Evolutionary conservation across 1,284 basidiomycete genomes (phyloP).

Genomic region (Papiliotrema fonsecae): DNA sequence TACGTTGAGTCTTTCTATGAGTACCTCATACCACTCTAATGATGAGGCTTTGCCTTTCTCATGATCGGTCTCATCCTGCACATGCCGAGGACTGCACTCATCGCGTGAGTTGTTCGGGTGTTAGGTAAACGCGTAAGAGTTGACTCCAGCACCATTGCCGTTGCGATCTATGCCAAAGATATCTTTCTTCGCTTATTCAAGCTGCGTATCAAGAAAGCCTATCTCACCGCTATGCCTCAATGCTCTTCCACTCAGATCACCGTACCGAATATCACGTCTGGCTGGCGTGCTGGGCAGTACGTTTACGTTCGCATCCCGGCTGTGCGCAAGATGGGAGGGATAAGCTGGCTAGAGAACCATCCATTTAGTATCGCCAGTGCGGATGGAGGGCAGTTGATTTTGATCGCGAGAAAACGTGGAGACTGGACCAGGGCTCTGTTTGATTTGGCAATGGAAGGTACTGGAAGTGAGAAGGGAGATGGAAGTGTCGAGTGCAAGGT

Average conservation of each 20-base stretch:
- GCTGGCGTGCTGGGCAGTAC: slow-evolving; percentile 1
- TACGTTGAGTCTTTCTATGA: neutral
- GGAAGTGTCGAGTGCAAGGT: neutral
- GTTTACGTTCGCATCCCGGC: neutral
- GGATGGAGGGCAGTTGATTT: neutral
- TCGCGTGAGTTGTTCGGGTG: neutral
- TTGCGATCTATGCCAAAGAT: neutral
- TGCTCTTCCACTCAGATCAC: neutral
- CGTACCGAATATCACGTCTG: neutral
- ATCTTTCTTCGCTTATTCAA: slow-evolving; percentile 2
- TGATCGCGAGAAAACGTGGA: neutral
- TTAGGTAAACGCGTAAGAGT: neutral
- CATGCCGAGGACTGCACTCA: neutral
- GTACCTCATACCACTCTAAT: neutral
- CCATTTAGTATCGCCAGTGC: slow-evolving; percentile 1
- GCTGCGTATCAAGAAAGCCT: neutral
- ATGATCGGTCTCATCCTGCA: neutral
- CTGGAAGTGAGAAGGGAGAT: neutral
- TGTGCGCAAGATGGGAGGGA: neutral
- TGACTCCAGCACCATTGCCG: neutral
- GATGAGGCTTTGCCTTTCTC: neutral
- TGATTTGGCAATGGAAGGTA: neutral
- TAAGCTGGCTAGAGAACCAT: neutral
- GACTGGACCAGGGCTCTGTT: slow-evolving; percentile 3
- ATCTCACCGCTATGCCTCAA: neutral